Conservation (phyloP, 176 grass and related monocot genomes). For the Oryza punctata region DNA sequence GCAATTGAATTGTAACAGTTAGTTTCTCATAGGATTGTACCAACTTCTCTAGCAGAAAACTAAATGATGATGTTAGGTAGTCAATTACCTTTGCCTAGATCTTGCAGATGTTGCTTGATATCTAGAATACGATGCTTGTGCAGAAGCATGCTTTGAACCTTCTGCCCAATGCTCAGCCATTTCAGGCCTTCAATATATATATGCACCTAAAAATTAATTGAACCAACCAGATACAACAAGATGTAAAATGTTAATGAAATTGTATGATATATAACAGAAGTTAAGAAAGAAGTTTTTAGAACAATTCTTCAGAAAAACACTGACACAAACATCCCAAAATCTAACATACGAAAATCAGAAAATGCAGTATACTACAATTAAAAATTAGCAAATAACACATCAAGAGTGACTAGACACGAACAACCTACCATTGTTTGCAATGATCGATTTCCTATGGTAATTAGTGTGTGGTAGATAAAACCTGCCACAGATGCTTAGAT, state of each 20-base stretch:
- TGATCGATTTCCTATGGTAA: not conserved
- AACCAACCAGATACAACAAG: not conserved
- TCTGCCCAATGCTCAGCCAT: conserved; percentile 53
- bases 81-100: conserved; percentile 42
- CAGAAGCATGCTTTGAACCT: conserved; percentile 30
- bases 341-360: not conserved
- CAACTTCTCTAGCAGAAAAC: conserved; percentile 7
- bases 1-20: not conserved
- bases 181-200: conserved; percentile 27
- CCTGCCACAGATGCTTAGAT: conserved; percentile 5
- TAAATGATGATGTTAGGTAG: not conserved
- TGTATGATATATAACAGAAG: conserved; percentile 13
- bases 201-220: conserved; percentile 27
- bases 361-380: not conserved
- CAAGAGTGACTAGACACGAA: not conserved
- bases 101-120: conserved; percentile 9
- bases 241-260: not conserved
- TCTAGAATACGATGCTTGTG: conserved; percentile 31
- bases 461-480: not conserved
- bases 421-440: conserved; percentile 14
- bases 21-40: not conserved
- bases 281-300: conserved; percentile 5
- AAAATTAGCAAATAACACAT: not conserved
- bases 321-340: conserved; percentile 3
- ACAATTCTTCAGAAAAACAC: conserved; percentile 8